Evolutionary conservation across 805 yeast genomes (phyloP).

Genomic region (Hanseniaspora guilliermondii): DNA sequence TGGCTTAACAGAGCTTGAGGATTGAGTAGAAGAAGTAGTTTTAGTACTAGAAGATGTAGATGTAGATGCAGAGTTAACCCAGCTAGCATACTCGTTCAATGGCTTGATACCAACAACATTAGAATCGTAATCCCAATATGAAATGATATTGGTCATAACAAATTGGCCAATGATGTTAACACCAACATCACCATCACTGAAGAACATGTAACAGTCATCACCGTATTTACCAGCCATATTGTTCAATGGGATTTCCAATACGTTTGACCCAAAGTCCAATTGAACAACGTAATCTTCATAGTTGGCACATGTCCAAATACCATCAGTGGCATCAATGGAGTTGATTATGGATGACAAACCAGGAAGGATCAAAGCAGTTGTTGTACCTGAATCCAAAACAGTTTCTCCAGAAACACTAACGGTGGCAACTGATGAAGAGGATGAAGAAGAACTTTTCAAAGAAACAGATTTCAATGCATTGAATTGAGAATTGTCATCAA

Average conservation of each 20-base stretch:
- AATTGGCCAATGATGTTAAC: conserved; percentile 12
- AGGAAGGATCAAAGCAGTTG: conserved; percentile 10
- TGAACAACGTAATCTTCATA: conserved; percentile 9
- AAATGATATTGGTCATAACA: conserved; percentile 12
- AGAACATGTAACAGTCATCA: conserved; percentile 8
- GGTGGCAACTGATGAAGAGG: neutral
- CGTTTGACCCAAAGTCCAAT: neutral
- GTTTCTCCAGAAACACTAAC: neutral
- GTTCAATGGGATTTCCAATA: conserved; percentile 10
- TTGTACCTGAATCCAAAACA: conserved; percentile 13
- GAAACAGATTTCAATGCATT: neutral
- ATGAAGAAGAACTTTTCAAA: neutral
- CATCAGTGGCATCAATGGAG: neutral
- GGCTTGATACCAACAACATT: conserved; percentile 9
- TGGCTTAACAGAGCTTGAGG: too few species aligned
- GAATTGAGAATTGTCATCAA: conserved; percentile 1
- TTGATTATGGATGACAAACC: neutral
- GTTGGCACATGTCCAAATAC: conserved; percentile 6
- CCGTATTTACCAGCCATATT: conserved; percentile 8
- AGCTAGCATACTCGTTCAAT: neutral
- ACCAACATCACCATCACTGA: conserved; percentile 1
- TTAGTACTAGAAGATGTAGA: neutral
- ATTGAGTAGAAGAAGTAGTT: neutral
- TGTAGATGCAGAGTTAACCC: neutral
- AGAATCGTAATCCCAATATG: conserved; percentile 13